phyloP scores from a whole-genome alignment of 805 yeast genomes.

The Sugiyamaella lignohabitans region DNA sequence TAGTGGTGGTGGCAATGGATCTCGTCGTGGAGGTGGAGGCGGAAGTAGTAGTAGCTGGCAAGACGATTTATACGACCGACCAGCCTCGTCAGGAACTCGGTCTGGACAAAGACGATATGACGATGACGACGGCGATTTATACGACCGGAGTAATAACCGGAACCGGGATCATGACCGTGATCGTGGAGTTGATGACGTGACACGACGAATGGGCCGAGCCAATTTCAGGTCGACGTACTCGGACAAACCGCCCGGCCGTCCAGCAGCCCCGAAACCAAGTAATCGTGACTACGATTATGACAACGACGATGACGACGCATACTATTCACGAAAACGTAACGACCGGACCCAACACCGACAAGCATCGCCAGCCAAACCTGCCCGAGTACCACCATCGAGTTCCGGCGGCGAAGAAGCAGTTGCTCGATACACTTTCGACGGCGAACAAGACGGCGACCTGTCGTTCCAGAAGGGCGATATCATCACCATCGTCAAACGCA shows the following conservation, averaged over 20 bases:
- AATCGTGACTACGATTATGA: conserved; percentile 17
- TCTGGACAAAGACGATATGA: conserved; percentile 3
- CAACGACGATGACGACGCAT: conserved; percentile 2
- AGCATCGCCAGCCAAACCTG: conserved; percentile 10
- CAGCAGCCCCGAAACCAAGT: conserved; percentile 1
- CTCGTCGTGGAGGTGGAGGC: conserved; percentile 6
- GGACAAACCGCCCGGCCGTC: conserved; percentile 28
- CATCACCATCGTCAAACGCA: conserved; percentile 75
- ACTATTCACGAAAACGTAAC: conserved; percentile 10
- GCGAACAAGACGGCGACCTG: conserved; percentile 90
- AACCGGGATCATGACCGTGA: conserved; percentile 1
- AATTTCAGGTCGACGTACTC: conserved; percentile 37
- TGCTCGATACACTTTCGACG: conserved; percentile 82
- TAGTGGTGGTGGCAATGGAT: conserved; percentile 5
- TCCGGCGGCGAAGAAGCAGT: conserved; percentile 66
- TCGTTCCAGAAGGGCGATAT: conserved; percentile 93
- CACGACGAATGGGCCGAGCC: conserved; percentile 27
- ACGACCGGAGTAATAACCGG: conserved; percentile 26
- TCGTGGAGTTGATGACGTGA: conserved; percentile 32
- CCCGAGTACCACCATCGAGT: conserved; percentile 2
- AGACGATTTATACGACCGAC: conserved; percentile 71
- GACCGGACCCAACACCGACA: conserved; percentile 2
- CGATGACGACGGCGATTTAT: conserved; percentile 20
- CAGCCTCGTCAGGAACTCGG: not conserved
- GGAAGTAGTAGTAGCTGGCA: conserved; percentile 56